Evolutionary conservation across 1,284 basidiomycete species (phyloP), one percentile per base, ranked within the genome.

Genomic region (Pterulicium gracile): DNA sequence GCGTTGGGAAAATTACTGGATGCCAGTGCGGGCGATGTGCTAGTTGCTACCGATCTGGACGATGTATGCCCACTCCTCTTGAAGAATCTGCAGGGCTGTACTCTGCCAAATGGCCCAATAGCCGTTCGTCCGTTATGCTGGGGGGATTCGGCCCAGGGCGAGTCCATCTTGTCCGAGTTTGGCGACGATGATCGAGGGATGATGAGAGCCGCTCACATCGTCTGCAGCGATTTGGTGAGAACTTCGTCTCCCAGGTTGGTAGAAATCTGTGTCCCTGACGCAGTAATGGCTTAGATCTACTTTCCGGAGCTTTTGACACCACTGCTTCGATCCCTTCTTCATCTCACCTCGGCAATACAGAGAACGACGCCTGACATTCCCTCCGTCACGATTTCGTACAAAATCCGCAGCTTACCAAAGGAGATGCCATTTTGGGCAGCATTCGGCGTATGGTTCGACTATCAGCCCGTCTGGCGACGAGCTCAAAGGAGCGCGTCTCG

Each of bases 381-480:
- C 7, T 52, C 60, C 34, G 55, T 87, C 36, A 57, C 80, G 24
- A 76, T 86, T 21, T 80, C 81, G 0, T 88, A 90, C 71, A 88
- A 82, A 62, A 68, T 88, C 36, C 80, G 88, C 24, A 88, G 84
- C 50, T 66, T 89, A 34, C 52, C 71, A 1, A 89, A 88, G 55
- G 89, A 92, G 58, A 69, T 77, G 1, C 69, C 80, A 0, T 93
- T 92, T 60, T 92, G 88, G 88, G 67, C 70, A 10, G 81, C 81
- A 0, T 85, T 93, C 52, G 87, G 88, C 14, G 61, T 83, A 1
- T 93, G 87, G 88, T 93, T 91, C 63, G 59, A 69, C 4, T 87
- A 83, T 51, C 58, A 64, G 39, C 79, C 84, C 1, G 79, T 89
- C 2, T 62, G 84, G 4, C 58, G 58, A 10, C 66, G 60, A 27